Evolutionary conservation across 495 filamentous ascomycete genomes (phyloP).

Genomic region (Choiromyces venosus): DNA sequence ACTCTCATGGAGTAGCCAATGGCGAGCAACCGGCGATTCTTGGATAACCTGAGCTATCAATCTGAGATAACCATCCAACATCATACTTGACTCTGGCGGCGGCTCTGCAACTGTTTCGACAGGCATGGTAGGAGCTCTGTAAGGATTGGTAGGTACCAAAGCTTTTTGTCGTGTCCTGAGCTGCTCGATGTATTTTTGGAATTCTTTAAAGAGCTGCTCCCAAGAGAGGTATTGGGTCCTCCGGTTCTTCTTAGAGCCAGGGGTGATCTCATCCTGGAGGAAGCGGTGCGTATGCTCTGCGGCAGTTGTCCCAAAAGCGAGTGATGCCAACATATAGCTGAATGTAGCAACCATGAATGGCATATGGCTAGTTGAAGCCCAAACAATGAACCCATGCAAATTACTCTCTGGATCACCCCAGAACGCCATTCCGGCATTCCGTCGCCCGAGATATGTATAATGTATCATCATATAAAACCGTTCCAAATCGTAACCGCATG

Average conservation of each 20-base stretch:
- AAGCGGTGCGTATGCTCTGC: conserved; percentile 80
- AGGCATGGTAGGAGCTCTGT: conserved; percentile 36
- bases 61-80: conserved; percentile 88
- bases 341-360: conserved; percentile 91
- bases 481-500: conserved; percentile 78
- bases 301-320: conserved; percentile 72
- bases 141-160: conserved; percentile 34
- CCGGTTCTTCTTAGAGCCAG: conserved; percentile 66
- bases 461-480: conserved; percentile 86
- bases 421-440: conserved; percentile 76
- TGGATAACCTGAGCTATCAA: conserved; percentile 70
- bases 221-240: conserved; percentile 78
- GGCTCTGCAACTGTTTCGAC: conserved; percentile 52
- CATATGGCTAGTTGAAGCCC: conserved; percentile 86
- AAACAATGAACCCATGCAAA: conserved; percentile 85
- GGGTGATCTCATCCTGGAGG: conserved; percentile 75
- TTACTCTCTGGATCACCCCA: conserved; percentile 87
- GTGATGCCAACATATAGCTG: conserved; percentile 84
- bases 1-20: conserved; percentile 64
- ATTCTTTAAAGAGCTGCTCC: conserved; percentile 82
- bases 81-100: conserved; percentile 83
- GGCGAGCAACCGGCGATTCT: conserved; percentile 58
- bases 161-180: conserved; percentile 33
- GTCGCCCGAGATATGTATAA: conserved; percentile 77
- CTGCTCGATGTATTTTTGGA: conserved; percentile 35